Evolutionary conservation across 495 filamentous ascomycete genomes (phyloP).

Genomic region (Xylaria cubensis): DNA sequence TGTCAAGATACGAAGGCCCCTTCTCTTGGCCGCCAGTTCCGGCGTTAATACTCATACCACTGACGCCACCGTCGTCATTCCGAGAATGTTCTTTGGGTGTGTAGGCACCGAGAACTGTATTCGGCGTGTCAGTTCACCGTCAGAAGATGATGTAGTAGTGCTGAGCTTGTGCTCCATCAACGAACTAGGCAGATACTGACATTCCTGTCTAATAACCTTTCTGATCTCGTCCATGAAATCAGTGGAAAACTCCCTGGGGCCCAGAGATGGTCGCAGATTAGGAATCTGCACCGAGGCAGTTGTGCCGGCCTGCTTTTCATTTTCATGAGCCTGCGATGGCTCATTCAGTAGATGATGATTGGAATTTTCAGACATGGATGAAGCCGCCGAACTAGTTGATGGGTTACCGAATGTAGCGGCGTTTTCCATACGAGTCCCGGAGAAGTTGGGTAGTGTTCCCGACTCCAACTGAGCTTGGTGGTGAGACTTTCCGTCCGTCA

Average conservation of each 20-base stretch:
- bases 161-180: constrained; percentile 24
- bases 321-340: neutral
- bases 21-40: neutral
- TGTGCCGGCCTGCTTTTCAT: constrained; percentile 20
- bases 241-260: constrained; percentile 1
- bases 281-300: constrained; percentile 1
- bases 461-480: constrained; percentile 8
- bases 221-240: constrained; percentile 35
- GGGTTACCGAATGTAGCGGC: neutral
- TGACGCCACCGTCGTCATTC: constrained; percentile 4
- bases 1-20: neutral
- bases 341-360: neutral
- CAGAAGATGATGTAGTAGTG: neutral
- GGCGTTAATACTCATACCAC: neutral
- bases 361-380: neutral
- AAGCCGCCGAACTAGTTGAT: constrained; percentile 14
- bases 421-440: constrained; percentile 5
- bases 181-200: constrained; percentile 21
- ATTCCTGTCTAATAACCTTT: constrained; percentile 38
- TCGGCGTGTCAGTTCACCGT: constrained; percentile 18
- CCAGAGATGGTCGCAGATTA: constrained; percentile 1
- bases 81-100: constrained; percentile 10
- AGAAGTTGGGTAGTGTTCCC: constrained; percentile 2
- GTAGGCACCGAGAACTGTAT: constrained; percentile 31
- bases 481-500: constrained; percentile 21